Evolutionary conservation across 1,139 yeast species (phyloP), one percentile per base, ranked within the genome.

Genomic region (Geotrichum phurueaensis): DNA sequence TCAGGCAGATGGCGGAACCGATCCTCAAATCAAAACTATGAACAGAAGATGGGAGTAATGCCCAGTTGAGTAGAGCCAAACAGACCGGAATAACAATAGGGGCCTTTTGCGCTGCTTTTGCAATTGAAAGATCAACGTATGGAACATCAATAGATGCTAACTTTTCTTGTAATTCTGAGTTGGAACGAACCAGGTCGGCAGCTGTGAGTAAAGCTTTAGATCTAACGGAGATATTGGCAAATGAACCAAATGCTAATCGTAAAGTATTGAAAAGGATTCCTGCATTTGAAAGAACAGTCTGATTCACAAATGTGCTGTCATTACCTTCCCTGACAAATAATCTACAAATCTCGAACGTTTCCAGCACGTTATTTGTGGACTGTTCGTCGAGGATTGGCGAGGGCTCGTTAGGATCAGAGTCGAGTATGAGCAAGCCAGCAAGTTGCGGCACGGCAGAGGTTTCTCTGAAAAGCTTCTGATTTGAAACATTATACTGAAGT

Each of bases 61-160:
- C 81, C 98, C 98, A 94, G 66, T 88, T 86, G 48, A 92, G 71
- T 58, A 94, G 77, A 0, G 96, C 91, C 48, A 82, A 79, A 0
- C 89, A 79, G 0, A 89, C 96, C 0, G 97, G 95, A 9, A 85
- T 71, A 4, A 79, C 68, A 6, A 59, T 63, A 0, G 75, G 75
- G 20, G 65, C 68, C 20, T 66, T 61, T 5, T 63, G 65, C 12
- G 67, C 66, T 47, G 67, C 65, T 10, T 76, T 69, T 0, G 90
- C 89, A 63, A 87, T 73, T n/a, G 89, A 81, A 9, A 97, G 91
- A 70, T 91, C 97, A 63, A 91, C 78, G 69, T 86, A 89, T 0
- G 99, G 99, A 5, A 94, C 97, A 71, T 94, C 98, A 25, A 92
- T 85, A 61, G 84, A 84, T 2, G 91, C 80, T 68, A 94, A 86